phyloP scores from a whole-genome alignment of 1,284 basidiomycete species.

The Leucoagaricus sp. region DNA sequence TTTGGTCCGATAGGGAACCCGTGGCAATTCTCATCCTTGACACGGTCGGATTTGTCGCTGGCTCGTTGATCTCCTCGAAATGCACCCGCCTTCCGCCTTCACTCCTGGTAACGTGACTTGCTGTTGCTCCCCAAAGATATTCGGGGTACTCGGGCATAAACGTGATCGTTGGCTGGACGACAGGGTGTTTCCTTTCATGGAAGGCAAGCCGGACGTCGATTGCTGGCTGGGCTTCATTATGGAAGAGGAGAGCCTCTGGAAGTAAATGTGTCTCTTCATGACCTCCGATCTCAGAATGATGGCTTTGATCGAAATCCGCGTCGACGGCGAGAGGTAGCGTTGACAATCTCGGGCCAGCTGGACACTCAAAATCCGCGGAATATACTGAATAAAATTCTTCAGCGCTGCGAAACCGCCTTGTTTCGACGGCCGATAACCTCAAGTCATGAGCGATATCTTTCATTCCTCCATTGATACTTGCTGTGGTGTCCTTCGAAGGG shows the following conservation, averaged over 20 bases:
- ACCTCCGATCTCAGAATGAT: no score
- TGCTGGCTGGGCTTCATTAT: background rate
- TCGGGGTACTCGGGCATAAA: slow-evolving; percentile 3
- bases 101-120: background rate
- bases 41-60: slow-evolving; percentile 5
- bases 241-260: background rate
- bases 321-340: background rate
- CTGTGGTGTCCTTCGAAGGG: no score
- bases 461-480: no score
- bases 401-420: background rate
- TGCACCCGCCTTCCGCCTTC: background rate
- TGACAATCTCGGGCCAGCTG: background rate
- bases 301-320: background rate
- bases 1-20: background rate
- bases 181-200: background rate
- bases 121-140: background rate
- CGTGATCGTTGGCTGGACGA: slow-evolving; percentile 6
- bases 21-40: background rate
- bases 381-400: no score
- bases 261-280: background rate
- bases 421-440: no score
- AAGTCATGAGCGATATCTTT: no score
- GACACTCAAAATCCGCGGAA: background rate
- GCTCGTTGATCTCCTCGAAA: slow-evolving; percentile 4
- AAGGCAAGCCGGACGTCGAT: slow-evolving; percentile 1